Evolutionary conservation across 495 filamentous ascomycete genomes (phyloP), one percentile per base, ranked within the genome.

Genomic region (Penicillium waksmanii): DNA sequence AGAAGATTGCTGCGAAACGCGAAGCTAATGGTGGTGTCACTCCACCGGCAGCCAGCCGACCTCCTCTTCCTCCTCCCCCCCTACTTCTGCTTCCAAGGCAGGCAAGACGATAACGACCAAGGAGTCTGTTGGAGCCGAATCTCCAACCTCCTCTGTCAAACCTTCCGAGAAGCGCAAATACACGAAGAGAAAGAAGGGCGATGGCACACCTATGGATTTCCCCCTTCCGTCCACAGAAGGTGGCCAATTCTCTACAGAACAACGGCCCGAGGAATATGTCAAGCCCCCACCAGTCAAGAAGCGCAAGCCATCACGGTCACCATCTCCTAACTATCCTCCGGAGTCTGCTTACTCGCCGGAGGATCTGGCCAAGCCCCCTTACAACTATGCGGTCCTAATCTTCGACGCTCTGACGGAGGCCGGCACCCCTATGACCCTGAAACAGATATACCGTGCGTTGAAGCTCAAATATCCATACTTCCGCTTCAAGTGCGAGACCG

Each of bases 391-490:
- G 27, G 82, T 90, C 49, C 84, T 98, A 43, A 96, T 97, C 56
- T 89, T 96, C 72, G 93, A 97, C 70, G 90, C 92, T 23, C 81
- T 98, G 40, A 85, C 84, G 0, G 89, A 89, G 49, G 90, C 89
- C 17, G 76, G 77, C 4, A 85, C 80, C 3, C 84, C 86, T 11
- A 85, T 97, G 75, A 91, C 92, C 31, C 78, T 98, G 34, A 94
- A 96, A 65, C 89, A 97, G 70, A 98, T 98, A 42, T 98, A 98
- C 72, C 88, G 90, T 62, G 85, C 89, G 25, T 90, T 98, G 59
- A 88, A 91, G 73, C 77, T 87, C 66, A 90, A 89, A 65, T 97
- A 96, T 66, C 96, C 95, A 1, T 97, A 85, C 73, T 98, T 91
- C 73, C 91, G 90, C 59, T 90, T 97, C 73, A 85, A 84, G 55